These are phyloP conservation scores for Elsinoe batatas DNA, from an alignment of 2,329 filamentous ascomycete species.

Conservation along the genomic window DNA sequence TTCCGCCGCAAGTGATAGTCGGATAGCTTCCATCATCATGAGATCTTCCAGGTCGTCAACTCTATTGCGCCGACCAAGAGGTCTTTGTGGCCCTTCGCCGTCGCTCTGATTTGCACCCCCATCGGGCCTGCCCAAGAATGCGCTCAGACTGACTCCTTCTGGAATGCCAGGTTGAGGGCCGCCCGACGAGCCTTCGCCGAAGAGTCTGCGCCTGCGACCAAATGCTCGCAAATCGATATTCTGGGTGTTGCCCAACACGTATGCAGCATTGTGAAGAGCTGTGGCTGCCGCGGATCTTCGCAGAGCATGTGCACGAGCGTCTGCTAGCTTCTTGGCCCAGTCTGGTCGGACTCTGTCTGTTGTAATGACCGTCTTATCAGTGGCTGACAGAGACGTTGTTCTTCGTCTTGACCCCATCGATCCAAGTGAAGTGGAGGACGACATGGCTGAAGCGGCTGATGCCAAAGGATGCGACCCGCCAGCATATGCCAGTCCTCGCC, in stretches of 20 bases:
- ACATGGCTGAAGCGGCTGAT: conserved; percentile 61
- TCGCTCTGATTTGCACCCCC: conserved; percentile 17
- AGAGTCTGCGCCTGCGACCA: conserved; percentile 40
- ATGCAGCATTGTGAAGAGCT: conserved; percentile 87
- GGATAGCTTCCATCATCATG: conserved; percentile 97
- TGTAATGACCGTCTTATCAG: conserved; percentile 75
- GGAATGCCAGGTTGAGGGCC: conserved; percentile 34
- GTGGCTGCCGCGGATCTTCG: conserved; percentile 86
- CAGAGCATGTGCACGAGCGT: conserved; percentile 74
- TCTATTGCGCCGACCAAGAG: conserved; percentile 49
- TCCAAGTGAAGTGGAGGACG: conserved; percentile 68
- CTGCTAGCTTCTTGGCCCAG: conserved; percentile 81
- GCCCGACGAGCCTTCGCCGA: conserved; percentile 38
- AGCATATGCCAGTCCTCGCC: conserved; percentile 63
- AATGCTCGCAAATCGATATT: conserved; percentile 42
- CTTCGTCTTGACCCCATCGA: conserved; percentile 43
- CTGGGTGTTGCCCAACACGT: conserved; percentile 60
- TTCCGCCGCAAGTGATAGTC: conserved; percentile 80
- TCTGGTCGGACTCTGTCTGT: conserved; percentile 89
- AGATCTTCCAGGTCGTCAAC: conserved; percentile 90
- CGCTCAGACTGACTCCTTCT: conserved; percentile 22
- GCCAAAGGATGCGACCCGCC: conserved; percentile 43
- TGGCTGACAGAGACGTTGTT: conserved; percentile 67
- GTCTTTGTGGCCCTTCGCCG: conserved; percentile 31
- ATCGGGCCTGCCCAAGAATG: conserved; percentile 25